Evolutionary conservation across 495 filamentous ascomycete species (phyloP).

Genomic region (Choiromyces venosus): DNA sequence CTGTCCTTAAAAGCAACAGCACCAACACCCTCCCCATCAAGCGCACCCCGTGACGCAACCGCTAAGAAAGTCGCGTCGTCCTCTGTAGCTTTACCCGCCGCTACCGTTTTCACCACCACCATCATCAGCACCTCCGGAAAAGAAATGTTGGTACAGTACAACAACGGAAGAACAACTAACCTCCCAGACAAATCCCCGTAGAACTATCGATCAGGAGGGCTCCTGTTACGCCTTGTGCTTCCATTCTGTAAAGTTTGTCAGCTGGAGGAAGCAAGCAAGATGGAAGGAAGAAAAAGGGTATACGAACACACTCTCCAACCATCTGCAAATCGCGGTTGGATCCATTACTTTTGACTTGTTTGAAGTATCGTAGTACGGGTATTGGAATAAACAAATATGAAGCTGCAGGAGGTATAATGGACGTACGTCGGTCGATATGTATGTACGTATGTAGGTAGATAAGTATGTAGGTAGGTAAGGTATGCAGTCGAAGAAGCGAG

Average conservation of each 20-base stretch:
- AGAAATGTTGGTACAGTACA: not conserved
- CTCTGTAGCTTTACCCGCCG: slow-evolving; percentile 40
- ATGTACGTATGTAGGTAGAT: not conserved
- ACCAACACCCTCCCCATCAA: slow-evolving; percentile 41
- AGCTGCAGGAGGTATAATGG: not conserved
- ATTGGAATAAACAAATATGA: not conserved
- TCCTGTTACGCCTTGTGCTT: slow-evolving; percentile 38
- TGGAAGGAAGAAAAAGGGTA: not conserved
- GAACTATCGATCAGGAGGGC: slow-evolving; percentile 41
- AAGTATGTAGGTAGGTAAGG: not conserved
- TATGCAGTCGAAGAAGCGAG: not conserved
- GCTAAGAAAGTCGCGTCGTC: slow-evolving; percentile 42
- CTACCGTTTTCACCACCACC: slow-evolving; percentile 14
- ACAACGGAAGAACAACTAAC: slow-evolving; percentile 14
- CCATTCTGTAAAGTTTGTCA: slow-evolving; percentile 33
- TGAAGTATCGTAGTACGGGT: not conserved
- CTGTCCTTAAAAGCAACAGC: slow-evolving; percentile 41
- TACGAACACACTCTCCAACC: slow-evolving; percentile 38
- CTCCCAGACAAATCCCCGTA: slow-evolving; percentile 41
- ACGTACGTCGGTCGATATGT: not conserved
- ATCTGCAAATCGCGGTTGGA: slow-evolving; percentile 37
- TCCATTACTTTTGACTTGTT: slow-evolving; percentile 26
- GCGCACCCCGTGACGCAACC: slow-evolving; percentile 36
- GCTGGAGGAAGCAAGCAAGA: not conserved
- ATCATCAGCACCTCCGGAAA: not conserved